These are phyloP conservation scores for Neofusicoccum kwambonambiense DNA, from an alignment of 2,329 filamentous ascomycete species.

Conservation along the genomic window DNA sequence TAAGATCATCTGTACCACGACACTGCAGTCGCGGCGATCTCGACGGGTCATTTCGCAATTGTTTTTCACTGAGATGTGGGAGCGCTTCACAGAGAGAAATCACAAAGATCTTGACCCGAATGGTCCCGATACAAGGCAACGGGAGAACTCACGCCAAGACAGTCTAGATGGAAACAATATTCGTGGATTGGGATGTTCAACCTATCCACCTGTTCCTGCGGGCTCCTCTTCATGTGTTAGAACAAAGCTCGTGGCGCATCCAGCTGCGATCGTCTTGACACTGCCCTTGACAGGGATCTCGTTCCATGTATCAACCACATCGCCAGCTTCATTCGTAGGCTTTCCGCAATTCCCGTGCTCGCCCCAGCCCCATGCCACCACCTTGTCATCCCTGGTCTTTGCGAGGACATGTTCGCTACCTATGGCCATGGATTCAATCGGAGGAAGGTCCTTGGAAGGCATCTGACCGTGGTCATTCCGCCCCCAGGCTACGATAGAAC, in stretches of 20 bases:
- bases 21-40: too few species aligned
- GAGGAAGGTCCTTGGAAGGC: slow-evolving; percentile 61
- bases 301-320: slow-evolving; percentile 70
- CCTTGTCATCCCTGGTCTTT: slow-evolving; percentile 61
- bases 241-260: slow-evolving; percentile 90
- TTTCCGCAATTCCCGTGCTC: slow-evolving; percentile 96
- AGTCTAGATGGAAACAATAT: too few species aligned
- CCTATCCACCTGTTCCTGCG: not conserved
- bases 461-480: slow-evolving; percentile 83
- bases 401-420: slow-evolving; percentile 91
- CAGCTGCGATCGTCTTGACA: slow-evolving; percentile 69
- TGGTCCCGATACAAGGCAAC: too few species aligned
- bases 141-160: too few species aligned
- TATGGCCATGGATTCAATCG: slow-evolving; percentile 64
- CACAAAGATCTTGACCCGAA: too few species aligned
- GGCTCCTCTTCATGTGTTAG: not conserved
- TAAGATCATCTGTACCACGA: too few species aligned
- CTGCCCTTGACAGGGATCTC: slow-evolving; percentile 56
- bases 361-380: slow-evolving; percentile 92
- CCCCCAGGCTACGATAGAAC: slow-evolving; percentile 71
- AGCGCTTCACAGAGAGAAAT: too few species aligned
- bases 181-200: not conserved
- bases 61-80: too few species aligned
- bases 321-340: slow-evolving; percentile 55
- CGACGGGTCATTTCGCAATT: too few species aligned